Conservation (phyloP, 352 stramenopile species). For the Phytophthora litchii region DNA sequence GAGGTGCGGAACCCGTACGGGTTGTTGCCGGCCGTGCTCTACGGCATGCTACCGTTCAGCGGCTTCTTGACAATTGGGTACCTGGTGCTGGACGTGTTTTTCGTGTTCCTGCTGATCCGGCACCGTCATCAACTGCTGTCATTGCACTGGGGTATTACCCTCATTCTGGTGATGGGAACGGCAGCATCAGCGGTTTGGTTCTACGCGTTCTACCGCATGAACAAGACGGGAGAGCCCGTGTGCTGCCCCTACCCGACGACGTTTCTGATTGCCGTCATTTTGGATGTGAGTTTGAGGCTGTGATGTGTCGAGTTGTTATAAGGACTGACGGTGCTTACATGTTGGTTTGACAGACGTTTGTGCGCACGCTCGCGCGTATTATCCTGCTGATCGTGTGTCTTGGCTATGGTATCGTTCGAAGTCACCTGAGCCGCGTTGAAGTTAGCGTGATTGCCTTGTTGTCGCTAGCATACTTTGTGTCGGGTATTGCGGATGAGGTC, state of each 20-base stretch:
- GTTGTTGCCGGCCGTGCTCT: conserved; percentile 77
- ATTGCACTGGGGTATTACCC: conserved; percentile 84
- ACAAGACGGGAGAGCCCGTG: conserved; percentile 87
- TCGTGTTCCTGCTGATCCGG: conserved; percentile 66
- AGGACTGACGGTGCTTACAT: conserved; percentile 14
- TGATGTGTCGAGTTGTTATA: neutral
- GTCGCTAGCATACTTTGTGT: conserved; percentile 78
- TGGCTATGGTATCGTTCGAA: conserved; percentile 90
- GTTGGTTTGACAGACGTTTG: conserved; percentile 50
- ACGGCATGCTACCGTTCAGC: conserved; percentile 88
- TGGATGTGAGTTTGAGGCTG: conserved; percentile 63
- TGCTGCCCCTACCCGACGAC: conserved; percentile 89
- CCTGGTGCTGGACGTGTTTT: conserved; percentile 80
- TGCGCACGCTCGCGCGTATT: conserved; percentile 85
- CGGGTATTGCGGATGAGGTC: conserved; percentile 76
- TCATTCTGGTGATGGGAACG: conserved; percentile 81
- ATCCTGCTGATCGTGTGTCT: conserved; percentile 89
- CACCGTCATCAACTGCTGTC: conserved; percentile 78
- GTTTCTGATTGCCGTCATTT: conserved; percentile 82
- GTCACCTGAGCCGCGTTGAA: conserved; percentile 56
- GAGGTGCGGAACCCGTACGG: conserved; percentile 87
- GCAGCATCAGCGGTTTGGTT: conserved; percentile 71
- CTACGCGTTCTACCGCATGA: conserved; percentile 88
- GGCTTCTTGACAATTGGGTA: conserved; percentile 76
- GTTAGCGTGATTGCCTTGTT: conserved; percentile 63